Evolutionary conservation across 139 green algal species (phyloP).

Genomic region (Chlamydomonas sp.): DNA sequence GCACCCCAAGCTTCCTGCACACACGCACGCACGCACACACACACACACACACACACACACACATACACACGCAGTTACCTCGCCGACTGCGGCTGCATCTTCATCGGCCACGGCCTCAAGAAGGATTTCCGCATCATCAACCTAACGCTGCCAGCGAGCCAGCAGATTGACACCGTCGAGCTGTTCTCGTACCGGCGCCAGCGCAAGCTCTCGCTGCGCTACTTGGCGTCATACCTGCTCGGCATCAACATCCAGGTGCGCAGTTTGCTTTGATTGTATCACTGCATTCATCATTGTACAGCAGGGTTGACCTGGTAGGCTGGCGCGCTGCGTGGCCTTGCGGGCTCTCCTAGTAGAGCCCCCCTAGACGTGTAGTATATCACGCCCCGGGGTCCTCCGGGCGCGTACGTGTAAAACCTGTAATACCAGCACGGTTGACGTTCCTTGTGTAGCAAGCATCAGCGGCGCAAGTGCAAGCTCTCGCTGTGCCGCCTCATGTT

Average conservation of each 20-base stretch:
- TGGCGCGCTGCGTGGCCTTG: too few relatives aligned
- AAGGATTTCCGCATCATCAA: constrained; percentile 96
- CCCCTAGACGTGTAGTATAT: too few relatives aligned
- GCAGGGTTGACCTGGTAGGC: too few relatives aligned
- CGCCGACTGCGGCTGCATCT: constrained; percentile 73
- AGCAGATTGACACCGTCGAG: constrained; percentile 75
- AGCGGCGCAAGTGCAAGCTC: constrained; percentile 78
- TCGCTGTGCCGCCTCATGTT: constrained; percentile 81
- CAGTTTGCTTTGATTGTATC: too few relatives aligned
- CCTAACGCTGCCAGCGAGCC: constrained; percentile 67
- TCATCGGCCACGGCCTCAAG: constrained; percentile 91
- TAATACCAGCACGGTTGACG: too few relatives aligned
- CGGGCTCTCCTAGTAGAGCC: too few relatives aligned
- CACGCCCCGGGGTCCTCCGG: too few relatives aligned
- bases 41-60: background rate
- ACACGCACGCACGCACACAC: background rate
- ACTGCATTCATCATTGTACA: too few relatives aligned
- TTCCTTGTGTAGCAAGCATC: too few relatives aligned
- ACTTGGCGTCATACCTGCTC: constrained; percentile 85
- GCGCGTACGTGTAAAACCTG: too few relatives aligned
- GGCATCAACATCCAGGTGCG: constrained; percentile 68
- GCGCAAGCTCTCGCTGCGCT: constrained; percentile 85
- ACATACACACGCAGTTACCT: constrained; percentile 49
- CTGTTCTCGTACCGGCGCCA: constrained; percentile 78
- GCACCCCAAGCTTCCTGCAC: background rate